Evolutionary conservation across 805 yeast species (phyloP), one percentile per base, ranked within the genome.

Genomic region (Tetrapisispora namnaoensis): DNA sequence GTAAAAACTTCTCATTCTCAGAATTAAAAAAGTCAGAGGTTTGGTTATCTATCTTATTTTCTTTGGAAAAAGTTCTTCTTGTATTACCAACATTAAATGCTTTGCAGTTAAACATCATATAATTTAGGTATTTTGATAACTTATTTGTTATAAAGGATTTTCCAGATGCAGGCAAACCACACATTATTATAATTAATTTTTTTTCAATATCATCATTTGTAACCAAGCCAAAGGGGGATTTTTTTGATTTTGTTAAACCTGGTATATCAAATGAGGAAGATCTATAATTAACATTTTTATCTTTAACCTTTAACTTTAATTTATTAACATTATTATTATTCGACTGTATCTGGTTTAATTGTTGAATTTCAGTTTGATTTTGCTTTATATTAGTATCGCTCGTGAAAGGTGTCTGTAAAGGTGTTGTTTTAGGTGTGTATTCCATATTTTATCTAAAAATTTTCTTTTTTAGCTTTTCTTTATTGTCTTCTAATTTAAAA

Each of bases 21-120:
- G 98, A 96, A 36, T 82, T 76, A 69, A 91, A 91, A 62, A 91
- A 91, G 50, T 77, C 83, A 1, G 97, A 96, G 49, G 78, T 78
- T 56, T 91, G 97, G 14, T 69, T 60, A 21, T 52, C 52, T 18
- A 61, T 44, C 32, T 53, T 55, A 43, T 59, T 62, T 27, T 57
- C 55, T 39, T 58, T 57, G 2, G 78, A 75, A 53, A 85, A 88
- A 53, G 79, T 77, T 59, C 98, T 75, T 58, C 99, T 76, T 0
- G 97, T 91, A 59, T 93, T 86, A 0, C 99, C 99, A 28, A 93
- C 99, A 61, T 91, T 91, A 71, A 93, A 91, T 14, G 91, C 90
- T 54, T 83, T 76, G 51, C 95, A 82, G 56, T 86, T 87, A 59
- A 90, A 95, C 68, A 90, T 95, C 41, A 89, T 77, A 95, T 96